phyloP scores from a whole-genome alignment of 805 yeast species.

The Saturnispora dispora region DNA sequence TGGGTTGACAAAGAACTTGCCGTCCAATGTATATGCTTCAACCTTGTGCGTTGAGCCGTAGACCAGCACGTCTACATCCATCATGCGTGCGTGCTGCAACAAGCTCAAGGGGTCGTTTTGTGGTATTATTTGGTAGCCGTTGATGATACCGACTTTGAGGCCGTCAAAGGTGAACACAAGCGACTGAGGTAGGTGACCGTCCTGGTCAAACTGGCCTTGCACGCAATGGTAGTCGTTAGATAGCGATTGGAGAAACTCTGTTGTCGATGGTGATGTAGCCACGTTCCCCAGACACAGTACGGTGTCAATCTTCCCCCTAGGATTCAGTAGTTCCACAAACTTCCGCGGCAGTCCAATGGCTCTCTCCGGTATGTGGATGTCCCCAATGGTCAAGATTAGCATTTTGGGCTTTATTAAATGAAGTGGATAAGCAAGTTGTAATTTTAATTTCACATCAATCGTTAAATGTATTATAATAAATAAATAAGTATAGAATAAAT shows the following conservation, averaged over 20 bases:
- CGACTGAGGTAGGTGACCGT: slow-evolving; percentile 46
- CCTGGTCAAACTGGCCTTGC: slow-evolving; percentile 72
- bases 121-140: slow-evolving; percentile 80
- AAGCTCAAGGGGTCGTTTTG: slow-evolving; percentile 79
- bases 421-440: background rate
- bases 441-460: background rate
- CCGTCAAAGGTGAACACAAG: slow-evolving; percentile 59
- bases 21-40: slow-evolving; percentile 88
- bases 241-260: slow-evolving; percentile 53
- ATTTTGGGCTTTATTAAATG: slow-evolving; percentile 24
- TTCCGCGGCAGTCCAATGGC: slow-evolving; percentile 53
- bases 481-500: background rate
- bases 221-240: slow-evolving; percentile 70
- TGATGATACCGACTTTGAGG: slow-evolving; percentile 73
- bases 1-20: slow-evolving; percentile 90
- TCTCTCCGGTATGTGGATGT: slow-evolving; percentile 82
- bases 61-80: slow-evolving; percentile 83
- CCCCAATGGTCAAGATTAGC: slow-evolving; percentile 80
- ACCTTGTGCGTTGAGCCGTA: slow-evolving; percentile 93
- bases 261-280: slow-evolving; percentile 54
- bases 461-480: slow-evolving; percentile 1
- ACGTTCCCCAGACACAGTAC: slow-evolving; percentile 82
- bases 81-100: slow-evolving; percentile 72
- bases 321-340: slow-evolving; percentile 69
- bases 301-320: slow-evolving; percentile 71